Conservation (phyloP, 108 stramenopile genomes). For the Pseudonitzschia multistriata region DNA sequence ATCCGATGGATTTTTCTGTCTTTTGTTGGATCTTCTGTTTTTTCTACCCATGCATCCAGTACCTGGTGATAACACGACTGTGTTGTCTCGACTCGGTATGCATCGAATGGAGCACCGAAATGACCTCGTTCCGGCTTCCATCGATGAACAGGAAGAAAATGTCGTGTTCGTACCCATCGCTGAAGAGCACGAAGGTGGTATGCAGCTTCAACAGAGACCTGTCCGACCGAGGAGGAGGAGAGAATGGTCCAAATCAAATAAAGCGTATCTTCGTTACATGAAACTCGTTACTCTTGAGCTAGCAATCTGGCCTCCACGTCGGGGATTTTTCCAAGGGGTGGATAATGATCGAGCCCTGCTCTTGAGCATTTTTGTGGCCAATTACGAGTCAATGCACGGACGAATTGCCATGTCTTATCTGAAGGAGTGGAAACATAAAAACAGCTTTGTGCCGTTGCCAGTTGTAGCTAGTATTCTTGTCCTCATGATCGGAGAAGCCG, state of each 20-base stretch:
- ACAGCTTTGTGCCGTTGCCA: conserved; percentile 8
- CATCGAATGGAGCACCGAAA: conserved; percentile 14
- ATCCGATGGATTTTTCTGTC: neutral
- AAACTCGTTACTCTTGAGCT: conserved; percentile 20
- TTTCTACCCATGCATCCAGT: neutral
- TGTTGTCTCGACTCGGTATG: conserved; percentile 10
- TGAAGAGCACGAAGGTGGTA: neutral
- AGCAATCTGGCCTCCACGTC: conserved; percentile 12
- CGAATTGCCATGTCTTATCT: conserved; percentile 20
- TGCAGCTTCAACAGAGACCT: neutral
- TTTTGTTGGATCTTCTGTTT: conserved; percentile 15
- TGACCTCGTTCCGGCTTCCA: neutral
- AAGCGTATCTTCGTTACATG: conserved; percentile 25
- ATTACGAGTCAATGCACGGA: conserved; percentile 29
- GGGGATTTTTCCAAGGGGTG: conserved; percentile 7
- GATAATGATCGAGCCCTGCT: conserved; percentile 18
- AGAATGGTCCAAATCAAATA: conserved; percentile 14
- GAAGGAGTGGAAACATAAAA: neutral
- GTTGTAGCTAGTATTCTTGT: conserved; percentile 9
- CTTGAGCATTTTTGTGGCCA: conserved; percentile 15
- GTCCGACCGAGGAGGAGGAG: neutral
- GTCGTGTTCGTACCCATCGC: neutral
- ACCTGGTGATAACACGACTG: neutral
- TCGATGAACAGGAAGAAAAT: neutral
- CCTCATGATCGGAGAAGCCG: conserved; percentile 20